Conservation (phyloP, 495 filamentous ascomycete species). For the Penicillium maclennaniae region DNA sequence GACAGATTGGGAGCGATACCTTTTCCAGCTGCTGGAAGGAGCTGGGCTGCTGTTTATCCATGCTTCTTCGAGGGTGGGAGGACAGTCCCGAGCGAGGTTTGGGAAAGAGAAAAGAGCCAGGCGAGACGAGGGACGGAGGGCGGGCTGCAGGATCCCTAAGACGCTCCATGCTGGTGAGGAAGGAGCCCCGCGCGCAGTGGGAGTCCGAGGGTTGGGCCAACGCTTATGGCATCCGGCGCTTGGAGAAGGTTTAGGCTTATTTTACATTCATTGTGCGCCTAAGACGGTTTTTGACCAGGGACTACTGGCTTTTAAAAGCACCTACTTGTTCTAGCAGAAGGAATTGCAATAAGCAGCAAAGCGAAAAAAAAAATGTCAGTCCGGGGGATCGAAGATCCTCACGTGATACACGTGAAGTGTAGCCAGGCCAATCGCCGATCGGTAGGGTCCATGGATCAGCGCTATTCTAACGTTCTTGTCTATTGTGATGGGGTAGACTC, state of each 20-base stretch:
- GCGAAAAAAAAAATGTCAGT: not conserved
- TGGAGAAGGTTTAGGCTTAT: not conserved
- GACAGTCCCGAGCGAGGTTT: conserved; percentile 14
- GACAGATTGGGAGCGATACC: conserved; percentile 27
- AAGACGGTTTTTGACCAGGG: not conserved
- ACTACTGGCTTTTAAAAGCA: not conserved
- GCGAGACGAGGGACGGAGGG: conserved; percentile 36
- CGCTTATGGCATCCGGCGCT: conserved; percentile 9
- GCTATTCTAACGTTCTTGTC: not conserved
- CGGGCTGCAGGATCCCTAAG: conserved; percentile 21
- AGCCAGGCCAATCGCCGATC: not conserved
- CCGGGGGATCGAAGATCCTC: not conserved
- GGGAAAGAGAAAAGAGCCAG: conserved; percentile 36
- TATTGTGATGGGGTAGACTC: no score
- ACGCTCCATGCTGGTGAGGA: conserved; percentile 27
- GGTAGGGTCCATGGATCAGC: not conserved
- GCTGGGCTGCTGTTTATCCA: conserved; percentile 89
- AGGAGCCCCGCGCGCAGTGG: conserved; percentile 25
- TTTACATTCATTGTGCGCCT: not conserved
- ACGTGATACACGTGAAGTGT: not conserved
- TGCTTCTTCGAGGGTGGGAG: conserved; percentile 33
- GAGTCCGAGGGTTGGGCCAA: conserved; percentile 10
- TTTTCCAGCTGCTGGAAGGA: conserved; percentile 99
- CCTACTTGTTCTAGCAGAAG: not conserved
- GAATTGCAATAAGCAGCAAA: not conserved